phyloP scores from a whole-genome alignment of 306 rosid genomes.

The Citrullus colocynthis region DNA sequence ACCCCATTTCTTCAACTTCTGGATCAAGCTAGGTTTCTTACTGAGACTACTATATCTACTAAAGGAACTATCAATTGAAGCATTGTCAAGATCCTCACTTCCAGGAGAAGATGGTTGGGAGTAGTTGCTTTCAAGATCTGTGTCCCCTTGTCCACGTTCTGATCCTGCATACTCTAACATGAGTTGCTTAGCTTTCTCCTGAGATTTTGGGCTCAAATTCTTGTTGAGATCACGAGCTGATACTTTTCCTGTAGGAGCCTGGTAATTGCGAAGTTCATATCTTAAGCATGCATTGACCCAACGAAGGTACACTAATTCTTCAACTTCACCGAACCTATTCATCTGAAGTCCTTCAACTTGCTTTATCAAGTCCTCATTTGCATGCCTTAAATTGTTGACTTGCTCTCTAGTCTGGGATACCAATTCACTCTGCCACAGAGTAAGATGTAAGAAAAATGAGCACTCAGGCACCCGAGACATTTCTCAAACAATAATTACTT shows the following conservation, averaged over 20 bases:
- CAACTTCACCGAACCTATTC: conserved; percentile 90
- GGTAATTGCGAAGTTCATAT: conserved; percentile 74
- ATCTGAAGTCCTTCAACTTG: conserved; percentile 99
- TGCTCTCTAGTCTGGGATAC: conserved; percentile 57
- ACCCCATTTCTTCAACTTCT: conserved; percentile 90
- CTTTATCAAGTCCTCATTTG: conserved; percentile 75
- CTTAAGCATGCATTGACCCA: conserved; percentile 98
- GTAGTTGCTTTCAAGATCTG: conserved; percentile 86
- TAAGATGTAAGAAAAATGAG: background rate
- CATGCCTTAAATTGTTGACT: conserved; percentile 61
- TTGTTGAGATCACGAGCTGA: conserved; percentile 93
- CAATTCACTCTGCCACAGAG: conserved; percentile 57
- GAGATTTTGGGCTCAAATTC: conserved; percentile 79
- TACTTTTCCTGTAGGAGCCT: conserved; percentile 68
- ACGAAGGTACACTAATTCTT: conserved; percentile 95
- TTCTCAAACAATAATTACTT: background rate
- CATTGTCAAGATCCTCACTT: conserved; percentile 92
- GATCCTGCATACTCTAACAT: conserved; percentile 96
- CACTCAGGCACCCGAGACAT: too few relatives aligned
- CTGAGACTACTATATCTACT: conserved; percentile 65
- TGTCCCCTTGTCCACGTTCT: conserved; percentile 96
- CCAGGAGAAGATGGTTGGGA: conserved; percentile 98
- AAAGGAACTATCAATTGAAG: conserved; percentile 65
- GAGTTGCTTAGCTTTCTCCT: conserved; percentile 77
- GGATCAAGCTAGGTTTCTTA: conserved; percentile 78